A percentile compares a stretch with the other conserved stretches of the same genome.
Evolutionary conservation across 495 filamentous ascomycete genomes (phyloP).

Genomic region (Jackrogersella multiformis): DNA sequence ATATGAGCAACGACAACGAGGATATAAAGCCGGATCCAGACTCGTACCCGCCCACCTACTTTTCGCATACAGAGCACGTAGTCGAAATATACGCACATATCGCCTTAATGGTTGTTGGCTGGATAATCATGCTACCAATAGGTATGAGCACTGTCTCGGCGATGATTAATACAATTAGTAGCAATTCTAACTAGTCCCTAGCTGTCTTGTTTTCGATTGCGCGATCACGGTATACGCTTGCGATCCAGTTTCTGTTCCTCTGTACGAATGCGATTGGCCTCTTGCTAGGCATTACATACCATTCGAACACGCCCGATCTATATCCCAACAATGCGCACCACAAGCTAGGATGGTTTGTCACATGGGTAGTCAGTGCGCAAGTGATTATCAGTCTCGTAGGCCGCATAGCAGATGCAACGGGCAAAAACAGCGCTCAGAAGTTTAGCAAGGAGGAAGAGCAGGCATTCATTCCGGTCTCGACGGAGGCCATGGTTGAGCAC

Average conservation of each 20-base stretch:
- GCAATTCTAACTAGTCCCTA: slow-evolving; percentile 49
- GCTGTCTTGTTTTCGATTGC: slow-evolving; percentile 87
- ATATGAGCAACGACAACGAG: slow-evolving; percentile 54
- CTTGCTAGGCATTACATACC: slow-evolving; percentile 79
- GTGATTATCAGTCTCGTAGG: slow-evolving; percentile 72
- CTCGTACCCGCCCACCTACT: slow-evolving; percentile 73
- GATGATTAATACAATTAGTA: background rate
- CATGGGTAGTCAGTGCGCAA: slow-evolving; percentile 75
- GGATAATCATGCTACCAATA: slow-evolving; percentile 85
- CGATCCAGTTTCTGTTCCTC: slow-evolving; percentile 80
- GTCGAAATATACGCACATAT: slow-evolving; percentile 81
- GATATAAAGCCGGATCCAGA: slow-evolving; percentile 52
- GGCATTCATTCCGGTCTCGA: slow-evolving; percentile 74
- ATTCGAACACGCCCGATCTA: slow-evolving; percentile 83
- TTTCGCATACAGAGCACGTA: slow-evolving; percentile 71
- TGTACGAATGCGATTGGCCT: slow-evolving; percentile 74
- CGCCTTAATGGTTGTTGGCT: slow-evolving; percentile 77
- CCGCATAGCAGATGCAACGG: slow-evolving; percentile 52
- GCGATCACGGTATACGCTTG: slow-evolving; percentile 76
- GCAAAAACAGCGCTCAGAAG: slow-evolving; percentile 20
- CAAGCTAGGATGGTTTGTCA: slow-evolving; percentile 87
- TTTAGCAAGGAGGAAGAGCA: slow-evolving; percentile 52
- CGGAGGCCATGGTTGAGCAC: slow-evolving; percentile 71
- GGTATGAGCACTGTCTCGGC: slow-evolving; percentile 62
- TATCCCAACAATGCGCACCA: slow-evolving; percentile 90